Evolutionary conservation across 2,329 filamentous ascomycete species (phyloP).

Genomic region (Coniochaeta sp.): DNA sequence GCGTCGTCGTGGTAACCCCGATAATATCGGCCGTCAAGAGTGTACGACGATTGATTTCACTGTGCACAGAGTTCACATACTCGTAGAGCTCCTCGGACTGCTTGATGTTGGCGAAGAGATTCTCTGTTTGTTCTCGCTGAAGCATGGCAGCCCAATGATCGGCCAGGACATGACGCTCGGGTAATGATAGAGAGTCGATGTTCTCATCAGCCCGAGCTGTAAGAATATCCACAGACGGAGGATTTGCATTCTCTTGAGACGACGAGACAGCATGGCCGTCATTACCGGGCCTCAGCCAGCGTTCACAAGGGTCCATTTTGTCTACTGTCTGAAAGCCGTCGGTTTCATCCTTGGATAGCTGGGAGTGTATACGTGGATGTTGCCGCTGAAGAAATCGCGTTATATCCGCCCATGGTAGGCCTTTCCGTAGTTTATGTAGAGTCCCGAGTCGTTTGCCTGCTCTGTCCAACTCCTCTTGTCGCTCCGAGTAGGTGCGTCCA

Average conservation of each 20-base stretch:
- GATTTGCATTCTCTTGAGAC: too few relatives aligned
- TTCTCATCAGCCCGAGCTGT: too few relatives aligned
- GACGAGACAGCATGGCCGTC: neutral
- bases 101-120: constrained; percentile 7
- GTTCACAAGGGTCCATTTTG: neutral
- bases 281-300: neutral
- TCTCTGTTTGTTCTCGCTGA: constrained; percentile 7
- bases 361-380: neutral
- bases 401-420: neutral
- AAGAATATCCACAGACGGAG: neutral
- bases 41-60: constrained; percentile 28
- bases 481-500: neutral
- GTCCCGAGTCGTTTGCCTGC: neutral
- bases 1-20: constrained; percentile 52
- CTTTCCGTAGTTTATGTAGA: too few relatives aligned
- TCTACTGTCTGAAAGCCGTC: neutral
- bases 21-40: constrained; percentile 38
- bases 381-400: neutral
- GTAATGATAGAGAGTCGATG: neutral
- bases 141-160: constrained; percentile 6
- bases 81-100: neutral
- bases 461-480: neutral
- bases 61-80: constrained; percentile 6
- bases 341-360: neutral
- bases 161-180: neutral